Base-by-base conservation (phyloP, 2,329 filamentous ascomycete genomes). In the Aspergillus fructus region DNA sequence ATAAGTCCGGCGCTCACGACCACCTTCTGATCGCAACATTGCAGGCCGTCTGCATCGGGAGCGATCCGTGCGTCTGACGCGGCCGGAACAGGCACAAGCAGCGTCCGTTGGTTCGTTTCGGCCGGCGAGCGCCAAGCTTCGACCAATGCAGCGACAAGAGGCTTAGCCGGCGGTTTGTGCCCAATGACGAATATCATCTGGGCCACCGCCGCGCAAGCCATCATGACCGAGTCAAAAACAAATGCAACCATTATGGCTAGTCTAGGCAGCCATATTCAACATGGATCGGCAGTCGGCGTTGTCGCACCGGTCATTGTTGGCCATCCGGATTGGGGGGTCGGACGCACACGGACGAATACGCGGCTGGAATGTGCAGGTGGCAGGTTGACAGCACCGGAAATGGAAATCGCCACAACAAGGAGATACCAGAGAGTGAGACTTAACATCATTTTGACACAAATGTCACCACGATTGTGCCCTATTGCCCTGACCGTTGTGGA, bases 131-230 rank as follows among this genome's bases (percentile, higher is more conserved):
- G 63, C 60, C 63, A 65, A 65, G 63, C 63, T 65, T 65, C 39
- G 41, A 54, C 62, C 62, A 64, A 60, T 61, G 58, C 60, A 58
- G 59, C 53, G 49, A 53, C 42, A 42, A 33, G 56, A 53, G 59
- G 56, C 61, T 63, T 61, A 58, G 57, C 52, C 40, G 19, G 8
- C 12, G 6, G 15, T 23, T 13, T 7, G 6, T 5, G 27, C 24
- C 59, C 59, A 61, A 64, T 62, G 13, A 49, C 4, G 11, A 9
- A 27, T 15, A 53, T 53, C 49, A 40, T 27, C 47, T 54, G 49
- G 55, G 21, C 9, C 13, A 15, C 40, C 23, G 60, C 60, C 62
- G 59, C 63, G 63, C 62, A 65, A 65, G 58, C 63, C 48, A 30
- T 50, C 46, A 30, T 50, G 46, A 53, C 24, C 49, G 49, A 47